Evolutionary conservation across 352 stramenopile species (phyloP).

Genomic region (Phytophthora pinifolia): DNA sequence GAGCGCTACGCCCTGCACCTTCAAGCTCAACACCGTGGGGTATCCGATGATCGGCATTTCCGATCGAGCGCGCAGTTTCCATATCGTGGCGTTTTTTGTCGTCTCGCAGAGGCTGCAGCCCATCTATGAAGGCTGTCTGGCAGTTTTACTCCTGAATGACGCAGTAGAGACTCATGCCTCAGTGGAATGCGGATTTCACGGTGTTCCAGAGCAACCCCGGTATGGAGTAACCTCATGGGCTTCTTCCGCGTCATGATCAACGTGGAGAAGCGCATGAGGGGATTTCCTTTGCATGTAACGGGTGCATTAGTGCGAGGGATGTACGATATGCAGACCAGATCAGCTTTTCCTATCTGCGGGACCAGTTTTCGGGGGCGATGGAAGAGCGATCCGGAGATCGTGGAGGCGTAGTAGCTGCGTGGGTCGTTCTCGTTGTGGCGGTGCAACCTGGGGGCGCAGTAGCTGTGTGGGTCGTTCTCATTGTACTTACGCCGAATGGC

Average conservation of each 20-base stretch:
- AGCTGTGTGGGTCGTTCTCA: too few relatives aligned
- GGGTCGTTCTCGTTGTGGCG: conserved; percentile 14
- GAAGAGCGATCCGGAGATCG: neutral
- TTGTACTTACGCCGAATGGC: conserved; percentile 2
- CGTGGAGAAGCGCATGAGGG: too few relatives aligned
- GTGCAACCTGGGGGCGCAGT: too few relatives aligned
- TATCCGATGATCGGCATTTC: conserved; percentile 2
- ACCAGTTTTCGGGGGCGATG: neutral
- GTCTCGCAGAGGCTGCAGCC: neutral
- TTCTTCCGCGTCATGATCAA: too few relatives aligned
- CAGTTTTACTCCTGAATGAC: conserved; percentile 1
- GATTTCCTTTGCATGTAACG: conserved; percentile 7
- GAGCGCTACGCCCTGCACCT: conserved; percentile 1
- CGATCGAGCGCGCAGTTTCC: neutral
- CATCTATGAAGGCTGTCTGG: neutral
- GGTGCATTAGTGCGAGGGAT: conserved; percentile 6
- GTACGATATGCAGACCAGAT: conserved; percentile 22
- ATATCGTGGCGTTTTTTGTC: neutral
- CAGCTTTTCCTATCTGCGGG: neutral
- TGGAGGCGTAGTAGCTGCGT: conserved; percentile 4
- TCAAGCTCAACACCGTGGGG: conserved; percentile 2
- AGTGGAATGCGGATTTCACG: too few relatives aligned
- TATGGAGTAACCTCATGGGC: too few relatives aligned
- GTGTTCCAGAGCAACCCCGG: too few relatives aligned
- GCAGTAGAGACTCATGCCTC: neutral